These are phyloP conservation scores for Fusarium dlaminii DNA, from an alignment of 2,329 filamentous ascomycete species.

Conservation along the genomic window DNA sequence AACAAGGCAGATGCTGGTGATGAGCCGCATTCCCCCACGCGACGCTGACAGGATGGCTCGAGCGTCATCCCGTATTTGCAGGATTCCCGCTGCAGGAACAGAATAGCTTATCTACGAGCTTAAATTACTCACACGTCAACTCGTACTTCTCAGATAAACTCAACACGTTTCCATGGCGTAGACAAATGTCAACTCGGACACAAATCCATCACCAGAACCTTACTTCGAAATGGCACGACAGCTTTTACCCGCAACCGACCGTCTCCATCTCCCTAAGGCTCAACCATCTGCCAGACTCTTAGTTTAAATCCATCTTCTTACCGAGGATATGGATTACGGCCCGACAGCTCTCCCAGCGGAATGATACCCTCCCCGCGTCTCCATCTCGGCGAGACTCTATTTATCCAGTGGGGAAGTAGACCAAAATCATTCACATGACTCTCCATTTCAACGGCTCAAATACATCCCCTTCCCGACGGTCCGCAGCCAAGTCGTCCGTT, in stretches of 20 bases:
- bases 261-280: neutral
- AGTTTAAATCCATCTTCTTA: neutral
- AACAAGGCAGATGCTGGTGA: neutral
- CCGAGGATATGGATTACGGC: neutral
- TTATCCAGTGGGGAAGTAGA: neutral
- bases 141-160: too few species aligned
- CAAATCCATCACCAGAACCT: neutral
- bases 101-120: neutral
- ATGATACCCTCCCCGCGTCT: neutral
- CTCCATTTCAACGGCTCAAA: neutral
- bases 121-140: neutral
- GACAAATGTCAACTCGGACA: neutral
- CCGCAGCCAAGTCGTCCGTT: neutral
- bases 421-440: neutral
- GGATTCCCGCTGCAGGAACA: neutral
- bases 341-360: neutral
- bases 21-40: neutral
- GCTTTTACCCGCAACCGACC: neutral
- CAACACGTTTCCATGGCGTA: fast-evolving
- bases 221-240: neutral
- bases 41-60: neutral
- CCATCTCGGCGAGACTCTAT: neutral
- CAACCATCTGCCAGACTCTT: neutral
- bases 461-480: neutral
- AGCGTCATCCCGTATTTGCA: neutral